phyloP scores from a whole-genome alignment of 202 grass and related monocot species.

The Cymbopogon flexuosus region DNA sequence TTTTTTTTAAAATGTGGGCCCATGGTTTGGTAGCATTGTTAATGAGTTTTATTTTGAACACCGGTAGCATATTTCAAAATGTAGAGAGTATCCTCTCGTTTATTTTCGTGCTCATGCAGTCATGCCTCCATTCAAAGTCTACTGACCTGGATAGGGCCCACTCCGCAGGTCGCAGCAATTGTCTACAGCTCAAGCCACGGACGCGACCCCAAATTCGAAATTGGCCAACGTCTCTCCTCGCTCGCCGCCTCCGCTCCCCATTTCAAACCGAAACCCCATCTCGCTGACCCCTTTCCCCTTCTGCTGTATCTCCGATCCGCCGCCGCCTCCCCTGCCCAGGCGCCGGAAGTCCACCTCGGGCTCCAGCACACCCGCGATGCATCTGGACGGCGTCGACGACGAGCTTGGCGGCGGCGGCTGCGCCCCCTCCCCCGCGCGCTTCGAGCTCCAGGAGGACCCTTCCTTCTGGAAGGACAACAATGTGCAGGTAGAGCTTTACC shows the following conservation, averaged over 20 bases:
- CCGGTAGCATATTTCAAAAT: too few species aligned
- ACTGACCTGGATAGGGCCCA: background rate
- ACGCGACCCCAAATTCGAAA: slow-evolving; percentile 40
- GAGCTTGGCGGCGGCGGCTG: background rate
- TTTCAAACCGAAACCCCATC: slow-evolving; percentile 43
- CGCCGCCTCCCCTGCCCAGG: background rate
- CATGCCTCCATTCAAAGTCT: background rate
- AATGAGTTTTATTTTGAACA: too few species aligned
- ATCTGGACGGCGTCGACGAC: slow-evolving; percentile 39
- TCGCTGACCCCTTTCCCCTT: background rate
- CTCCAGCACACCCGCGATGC: background rate
- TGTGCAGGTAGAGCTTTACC: slow-evolving; percentile 59
- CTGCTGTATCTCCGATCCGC: background rate
- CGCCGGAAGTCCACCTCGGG: slow-evolving; percentile 11
- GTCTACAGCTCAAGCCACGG: background rate
- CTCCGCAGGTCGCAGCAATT: background rate
- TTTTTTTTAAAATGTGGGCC: too few species aligned
- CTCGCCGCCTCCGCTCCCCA: slow-evolving; percentile 29
- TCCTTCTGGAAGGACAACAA: slow-evolving; percentile 98
- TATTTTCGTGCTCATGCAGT: background rate
- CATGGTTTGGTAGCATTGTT: too few species aligned
- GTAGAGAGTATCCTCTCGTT: background rate
- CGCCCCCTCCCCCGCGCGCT: slow-evolving; percentile 30
- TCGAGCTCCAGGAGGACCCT: slow-evolving; percentile 83
- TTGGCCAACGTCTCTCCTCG: slow-evolving; percentile 29